Conservation (phyloP, 2,329 filamentous ascomycete genomes). For the Cordyceps fumosorosea region DNA sequence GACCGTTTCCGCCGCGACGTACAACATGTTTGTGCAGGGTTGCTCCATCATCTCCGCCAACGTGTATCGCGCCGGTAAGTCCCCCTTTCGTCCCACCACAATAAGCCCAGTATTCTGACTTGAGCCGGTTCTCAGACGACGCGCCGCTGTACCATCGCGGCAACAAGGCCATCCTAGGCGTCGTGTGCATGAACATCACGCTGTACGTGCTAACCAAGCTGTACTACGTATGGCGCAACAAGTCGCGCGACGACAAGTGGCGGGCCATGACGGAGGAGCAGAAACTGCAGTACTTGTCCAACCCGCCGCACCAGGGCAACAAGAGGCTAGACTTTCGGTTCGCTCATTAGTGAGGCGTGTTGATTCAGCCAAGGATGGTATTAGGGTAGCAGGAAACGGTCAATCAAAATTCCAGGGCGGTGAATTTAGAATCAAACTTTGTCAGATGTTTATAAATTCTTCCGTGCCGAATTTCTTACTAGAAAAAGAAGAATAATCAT, state of each 20-base stretch:
- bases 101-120: not conserved
- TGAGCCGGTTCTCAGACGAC: constrained; percentile 19
- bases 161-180: constrained; percentile 43
- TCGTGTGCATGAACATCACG: constrained; percentile 41
- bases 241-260: constrained; percentile 38
- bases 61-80: constrained; percentile 18
- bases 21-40: constrained; percentile 40
- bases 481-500: no score
- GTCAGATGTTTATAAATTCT: no score
- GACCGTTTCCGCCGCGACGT: constrained; percentile 50
- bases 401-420: no score
- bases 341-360: constrained; percentile 20
- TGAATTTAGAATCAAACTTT: no score
- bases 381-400: no score
- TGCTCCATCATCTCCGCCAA: constrained; percentile 27
- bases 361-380: no score
- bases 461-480: no score
- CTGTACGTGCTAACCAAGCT: constrained; percentile 42
- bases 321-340: constrained; percentile 39
- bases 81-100: not conserved
- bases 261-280: constrained; percentile 37
- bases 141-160: constrained; percentile 31
- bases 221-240: constrained; percentile 47
- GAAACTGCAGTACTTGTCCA: constrained; percentile 25
- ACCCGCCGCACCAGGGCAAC: constrained; percentile 37